phyloP scores from a whole-genome alignment of 306 rosid genomes.

The Begonia loranthoides region DNA sequence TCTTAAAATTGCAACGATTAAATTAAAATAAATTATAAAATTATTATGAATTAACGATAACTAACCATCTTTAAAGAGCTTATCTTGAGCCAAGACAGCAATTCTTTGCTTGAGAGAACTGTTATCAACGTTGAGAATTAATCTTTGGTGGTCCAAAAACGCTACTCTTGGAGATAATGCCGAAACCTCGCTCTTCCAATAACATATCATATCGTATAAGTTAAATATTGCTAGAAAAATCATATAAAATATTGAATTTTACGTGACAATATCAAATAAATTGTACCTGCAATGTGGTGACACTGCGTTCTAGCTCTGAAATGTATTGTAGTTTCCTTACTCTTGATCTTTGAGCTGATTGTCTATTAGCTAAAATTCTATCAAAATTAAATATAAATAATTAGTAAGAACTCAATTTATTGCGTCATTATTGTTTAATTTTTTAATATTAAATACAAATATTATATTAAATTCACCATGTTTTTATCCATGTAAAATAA shows the following conservation, averaged over 20 bases:
- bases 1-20: no score
- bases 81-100: conserved; percentile 95
- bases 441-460: no score
- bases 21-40: no score
- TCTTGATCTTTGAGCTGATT: conserved; percentile 91
- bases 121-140: conserved; percentile 80
- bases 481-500: no score
- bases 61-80: conserved; percentile 90
- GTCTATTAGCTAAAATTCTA: conserved; percentile 86
- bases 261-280: no score
- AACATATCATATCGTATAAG: neutral
- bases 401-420: neutral
- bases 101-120: conserved; percentile 90
- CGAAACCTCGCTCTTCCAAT: conserved; percentile 75
- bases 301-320: conserved; percentile 85
- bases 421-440: no score
- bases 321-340: conserved; percentile 87
- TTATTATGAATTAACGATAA: no score
- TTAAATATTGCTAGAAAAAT: neutral
- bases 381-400: neutral
- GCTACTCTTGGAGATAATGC: conserved; percentile 91
- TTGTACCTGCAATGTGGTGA: conserved; percentile 69
- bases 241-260: neutral
- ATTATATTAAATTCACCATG: no score
- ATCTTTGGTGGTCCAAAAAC: conserved; percentile 88